Evolutionary conservation across 2,329 filamentous ascomycete species (phyloP).

Genomic region (Orbilia javanica): DNA sequence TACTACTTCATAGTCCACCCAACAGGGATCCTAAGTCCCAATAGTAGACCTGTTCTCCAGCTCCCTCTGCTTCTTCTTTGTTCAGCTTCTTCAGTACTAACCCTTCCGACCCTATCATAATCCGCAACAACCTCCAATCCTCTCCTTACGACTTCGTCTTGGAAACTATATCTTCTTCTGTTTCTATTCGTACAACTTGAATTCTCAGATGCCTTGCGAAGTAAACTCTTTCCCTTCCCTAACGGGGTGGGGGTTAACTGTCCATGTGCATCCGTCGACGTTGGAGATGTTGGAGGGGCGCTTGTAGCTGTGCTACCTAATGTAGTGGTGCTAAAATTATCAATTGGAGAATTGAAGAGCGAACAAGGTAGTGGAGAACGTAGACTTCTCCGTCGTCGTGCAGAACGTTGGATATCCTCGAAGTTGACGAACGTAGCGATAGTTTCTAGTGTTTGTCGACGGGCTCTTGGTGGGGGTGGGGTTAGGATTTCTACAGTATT

Average conservation of each 20-base stretch:
- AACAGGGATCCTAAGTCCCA: slow-evolving; percentile 39
- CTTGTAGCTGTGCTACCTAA: background rate
- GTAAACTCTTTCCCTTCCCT: slow-evolving; percentile 38
- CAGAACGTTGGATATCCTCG: slow-evolving; percentile 41
- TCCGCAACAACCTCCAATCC: slow-evolving; percentile 46
- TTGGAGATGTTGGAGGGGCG: slow-evolving; percentile 32
- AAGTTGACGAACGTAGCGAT: slow-evolving; percentile 48
- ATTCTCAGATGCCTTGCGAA: slow-evolving; percentile 32
- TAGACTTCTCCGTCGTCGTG: slow-evolving; percentile 29
- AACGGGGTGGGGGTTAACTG: slow-evolving; percentile 40
- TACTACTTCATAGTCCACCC: slow-evolving; percentile 52
- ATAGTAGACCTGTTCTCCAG: slow-evolving; percentile 37
- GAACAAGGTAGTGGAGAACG: slow-evolving; percentile 34
- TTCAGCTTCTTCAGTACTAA: slow-evolving; percentile 40
- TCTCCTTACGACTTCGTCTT: slow-evolving; percentile 17
- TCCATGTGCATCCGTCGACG: slow-evolving; percentile 39
- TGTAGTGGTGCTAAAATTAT: background rate
- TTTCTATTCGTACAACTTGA: slow-evolving; percentile 16
- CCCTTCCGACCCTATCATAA: slow-evolving; percentile 28
- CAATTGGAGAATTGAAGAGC: slow-evolving; percentile 26
- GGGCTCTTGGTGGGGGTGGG: slow-evolving; percentile 4
- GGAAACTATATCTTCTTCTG: slow-evolving; percentile 26
- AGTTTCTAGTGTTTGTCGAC: slow-evolving; percentile 44
- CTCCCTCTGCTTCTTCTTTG: slow-evolving; percentile 32
- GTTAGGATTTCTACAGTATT: slow-evolving; percentile 11